Conservation (phyloP, 2,329 filamentous ascomycete species). For the Lachnellula hyalina region DNA sequence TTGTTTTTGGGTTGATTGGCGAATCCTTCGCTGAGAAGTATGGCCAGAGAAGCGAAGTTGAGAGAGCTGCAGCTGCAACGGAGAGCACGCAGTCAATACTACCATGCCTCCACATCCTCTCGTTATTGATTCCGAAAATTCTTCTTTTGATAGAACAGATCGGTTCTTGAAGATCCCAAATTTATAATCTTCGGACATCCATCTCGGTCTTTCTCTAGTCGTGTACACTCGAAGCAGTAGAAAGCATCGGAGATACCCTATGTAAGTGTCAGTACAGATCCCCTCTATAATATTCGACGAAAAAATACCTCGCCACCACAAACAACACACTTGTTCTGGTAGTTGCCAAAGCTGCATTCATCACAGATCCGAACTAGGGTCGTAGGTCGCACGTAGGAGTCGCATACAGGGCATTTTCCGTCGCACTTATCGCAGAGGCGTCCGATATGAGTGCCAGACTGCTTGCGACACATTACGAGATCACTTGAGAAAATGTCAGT, state of each 20-base stretch:
- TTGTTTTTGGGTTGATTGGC: not conserved
- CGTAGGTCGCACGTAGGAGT: conserved; percentile 96
- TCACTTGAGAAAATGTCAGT: conserved; percentile 51
- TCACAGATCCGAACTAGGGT: conserved; percentile 98
- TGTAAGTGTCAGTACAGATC: conserved; percentile 10
- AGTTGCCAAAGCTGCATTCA: conserved; percentile 99
- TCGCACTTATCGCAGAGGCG: conserved; percentile 99
- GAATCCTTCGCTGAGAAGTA: too few relatives aligned
- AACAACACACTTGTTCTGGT: conserved; percentile 99
- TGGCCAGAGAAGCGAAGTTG: too few relatives aligned
- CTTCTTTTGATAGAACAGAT: conserved; percentile 64
- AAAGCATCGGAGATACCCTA: conserved; percentile 92
- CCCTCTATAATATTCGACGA: not conserved
- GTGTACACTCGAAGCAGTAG: conserved; percentile 98
- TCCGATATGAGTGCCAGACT: conserved; percentile 94
- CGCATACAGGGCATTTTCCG: conserved; percentile 98
- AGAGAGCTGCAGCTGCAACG: too few relatives aligned
- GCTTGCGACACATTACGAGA: conserved; percentile 99
- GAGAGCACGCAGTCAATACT: not conserved
- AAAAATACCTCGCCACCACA: conserved; percentile 72
- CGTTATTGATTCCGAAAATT: conserved; percentile 54
- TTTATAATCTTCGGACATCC: conserved; percentile 99
- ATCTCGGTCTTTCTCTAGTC: conserved; percentile 93
- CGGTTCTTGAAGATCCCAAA: conserved; percentile 88
- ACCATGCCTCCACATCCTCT: not conserved